Evolutionary conservation across 371 early-diverging fungal genomes (phyloP), one percentile per base, ranked within the genome.

Genomic region (Smittium mucronatum): DNA sequence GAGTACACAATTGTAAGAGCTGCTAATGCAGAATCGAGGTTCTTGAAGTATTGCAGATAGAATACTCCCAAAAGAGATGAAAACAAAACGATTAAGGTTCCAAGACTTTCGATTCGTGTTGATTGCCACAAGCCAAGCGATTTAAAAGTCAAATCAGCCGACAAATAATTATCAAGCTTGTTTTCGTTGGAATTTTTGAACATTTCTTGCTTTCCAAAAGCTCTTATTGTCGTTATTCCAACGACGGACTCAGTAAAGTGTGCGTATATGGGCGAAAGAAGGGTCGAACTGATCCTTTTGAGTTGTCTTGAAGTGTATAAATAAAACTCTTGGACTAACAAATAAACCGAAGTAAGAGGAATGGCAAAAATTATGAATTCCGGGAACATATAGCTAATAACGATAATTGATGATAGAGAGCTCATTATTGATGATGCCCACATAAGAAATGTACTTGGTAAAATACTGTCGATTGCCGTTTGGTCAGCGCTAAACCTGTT

Each of bases 401-500:
- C 78, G n/a, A 87, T 77, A 30, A 93, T 85, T 0, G 87, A 87
- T 15, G 88, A 82, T 36, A 87, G 66, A 2, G 89, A 81, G 36
- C 82, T 82, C 63, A 85, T 76, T 0, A 89, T 71, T 0, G 89
- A 90, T 58, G 80, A 80, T 0, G 87, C 72, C 57, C 91, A 82
- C 76, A 86, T 84, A 8, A 87, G 81, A 74, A 92, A 85, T 34
- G 83, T 76, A 72, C 85, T 86, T 21, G 88, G 79, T 5, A 93
- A 81, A 58, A 82, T 78, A 61, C 83, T 87, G 71, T 95, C 95
- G 8, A 91, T 75, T 0, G 86, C 80, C 68, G 89, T 89, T 70
- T 91, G 87, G 73, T 96, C 96, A 73, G 90, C 88, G 70, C 86
- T 84, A 72, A 96, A 94, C 2, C 95, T 82, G 73, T 89, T 91